A percentile compares a stretch with the other conserved stretches of the same genome.
These are phyloP conservation scores for Litsea cubeba DNA, from an alignment of 164 flowering plant species.

Conservation along the genomic window DNA sequence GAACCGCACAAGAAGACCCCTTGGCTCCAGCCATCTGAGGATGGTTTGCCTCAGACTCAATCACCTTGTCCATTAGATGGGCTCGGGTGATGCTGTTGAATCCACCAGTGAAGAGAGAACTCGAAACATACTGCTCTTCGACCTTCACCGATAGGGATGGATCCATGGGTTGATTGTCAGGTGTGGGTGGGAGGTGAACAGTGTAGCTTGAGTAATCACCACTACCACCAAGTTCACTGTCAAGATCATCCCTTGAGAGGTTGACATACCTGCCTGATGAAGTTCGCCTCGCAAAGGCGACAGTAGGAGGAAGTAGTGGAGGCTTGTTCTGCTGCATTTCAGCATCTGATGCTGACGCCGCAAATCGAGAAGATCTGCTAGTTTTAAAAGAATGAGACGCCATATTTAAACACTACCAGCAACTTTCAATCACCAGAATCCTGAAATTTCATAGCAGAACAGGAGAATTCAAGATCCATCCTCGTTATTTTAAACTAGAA, in stretches of 20 bases:
- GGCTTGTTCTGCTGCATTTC: constrained; percentile 22
- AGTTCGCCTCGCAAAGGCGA: constrained; percentile 47
- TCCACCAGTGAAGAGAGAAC: constrained; percentile 63
- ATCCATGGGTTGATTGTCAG: constrained; percentile 64
- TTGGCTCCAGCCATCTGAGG: constrained; percentile 64
- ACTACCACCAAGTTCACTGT: constrained; percentile 35
- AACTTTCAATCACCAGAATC: neutral
- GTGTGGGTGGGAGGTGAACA: constrained; percentile 61
- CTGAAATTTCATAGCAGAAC: constrained; percentile 1
- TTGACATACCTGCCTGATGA: constrained; percentile 51
- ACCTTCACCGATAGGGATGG: constrained; percentile 44
- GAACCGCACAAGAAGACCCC: constrained; percentile 51
- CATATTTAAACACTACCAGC: constrained; percentile 18
- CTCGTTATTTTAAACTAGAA: neutral
- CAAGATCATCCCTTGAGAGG: constrained; percentile 55
- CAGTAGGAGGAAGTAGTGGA: constrained; percentile 25
- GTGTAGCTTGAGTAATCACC: constrained; percentile 46
- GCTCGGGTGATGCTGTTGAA: constrained; percentile 55
- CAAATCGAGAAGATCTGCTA: constrained; percentile 36
- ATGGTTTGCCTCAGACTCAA: constrained; percentile 55
- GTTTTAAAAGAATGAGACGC: constrained; percentile 46
- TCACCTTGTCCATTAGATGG: constrained; percentile 72
- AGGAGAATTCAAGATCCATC: neutral
- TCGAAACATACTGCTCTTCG: constrained; percentile 67
- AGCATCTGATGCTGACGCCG: constrained; percentile 30